phyloP scores from a whole-genome alignment of 2,329 filamentous ascomycete species.

The Aaosphaeria arxii region DNA sequence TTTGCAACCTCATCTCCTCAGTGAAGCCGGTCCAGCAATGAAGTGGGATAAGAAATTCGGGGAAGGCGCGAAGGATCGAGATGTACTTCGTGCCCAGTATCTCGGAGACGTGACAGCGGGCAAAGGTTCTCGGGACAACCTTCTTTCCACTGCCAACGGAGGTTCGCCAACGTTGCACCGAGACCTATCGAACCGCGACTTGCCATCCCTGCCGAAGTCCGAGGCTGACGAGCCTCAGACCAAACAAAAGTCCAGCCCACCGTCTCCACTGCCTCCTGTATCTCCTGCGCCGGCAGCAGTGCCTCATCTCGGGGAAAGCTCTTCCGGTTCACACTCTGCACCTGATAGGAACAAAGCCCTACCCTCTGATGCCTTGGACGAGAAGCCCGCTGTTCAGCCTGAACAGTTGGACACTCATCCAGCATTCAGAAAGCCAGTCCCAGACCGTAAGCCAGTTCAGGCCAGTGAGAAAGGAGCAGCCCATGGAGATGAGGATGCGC shows the following conservation, averaged over 20 bases:
- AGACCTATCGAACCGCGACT: constrained; percentile 33
- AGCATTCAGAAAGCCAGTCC: constrained; percentile 36
- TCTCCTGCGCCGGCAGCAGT: constrained; percentile 5
- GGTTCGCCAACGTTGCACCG: constrained; percentile 22
- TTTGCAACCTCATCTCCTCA: constrained; percentile 78
- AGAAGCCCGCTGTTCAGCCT: constrained; percentile 19
- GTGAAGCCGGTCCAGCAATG: constrained; percentile 87
- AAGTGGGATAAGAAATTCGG: constrained; percentile 98
- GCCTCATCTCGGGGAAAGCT: constrained; percentile 1
- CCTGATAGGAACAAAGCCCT: constrained; percentile 17
- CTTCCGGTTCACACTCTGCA: constrained; percentile 33
- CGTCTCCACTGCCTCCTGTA: constrained; percentile 18
- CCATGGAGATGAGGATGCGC: constrained; percentile 17
- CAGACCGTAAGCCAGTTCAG: constrained; percentile 24
- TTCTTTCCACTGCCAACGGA: constrained; percentile 32
- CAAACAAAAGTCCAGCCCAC: constrained; percentile 21
- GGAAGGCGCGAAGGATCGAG: constrained; percentile 84
- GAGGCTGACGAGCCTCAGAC: constrained; percentile 16
- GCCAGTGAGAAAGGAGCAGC: constrained; percentile 5
- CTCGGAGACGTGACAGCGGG: constrained; percentile 71
- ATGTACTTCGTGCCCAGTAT: constrained; percentile 81
- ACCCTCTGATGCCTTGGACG: constrained; percentile 13
- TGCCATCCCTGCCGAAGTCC: constrained; percentile 41
- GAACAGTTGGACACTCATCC: constrained; percentile 39
- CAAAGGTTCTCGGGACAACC: constrained; percentile 57